Percentiles rank a stretch among this genome's conserved stretches.
Evolutionary conservation across 495 filamentous ascomycete genomes (phyloP).

Genomic region (Aspergillus steynii): DNA sequence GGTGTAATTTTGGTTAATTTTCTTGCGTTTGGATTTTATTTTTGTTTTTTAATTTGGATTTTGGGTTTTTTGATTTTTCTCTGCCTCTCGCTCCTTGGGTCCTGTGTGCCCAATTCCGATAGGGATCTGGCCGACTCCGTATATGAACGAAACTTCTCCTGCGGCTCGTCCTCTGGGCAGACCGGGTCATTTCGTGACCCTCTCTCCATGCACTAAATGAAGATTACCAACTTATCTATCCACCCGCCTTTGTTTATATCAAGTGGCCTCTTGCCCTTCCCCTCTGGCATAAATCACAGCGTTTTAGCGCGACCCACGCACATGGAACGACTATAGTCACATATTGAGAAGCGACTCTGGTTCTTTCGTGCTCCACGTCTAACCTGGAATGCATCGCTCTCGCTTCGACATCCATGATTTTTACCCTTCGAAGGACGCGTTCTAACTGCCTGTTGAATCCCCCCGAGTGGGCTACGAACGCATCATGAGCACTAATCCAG

Average conservation of each 20-base stretch:
- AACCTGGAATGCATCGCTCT: conserved; percentile 20
- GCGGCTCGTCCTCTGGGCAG: conserved; percentile 10
- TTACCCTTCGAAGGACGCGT: conserved; percentile 9
- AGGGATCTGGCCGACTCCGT: conserved; percentile 12
- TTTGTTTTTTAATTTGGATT: not conserved
- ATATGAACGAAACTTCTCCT: conserved; percentile 6
- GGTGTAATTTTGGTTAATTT: not conserved
- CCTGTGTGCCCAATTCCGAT: conserved; percentile 17
- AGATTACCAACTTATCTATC: conserved; percentile 15
- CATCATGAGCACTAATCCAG: conserved; percentile 22
- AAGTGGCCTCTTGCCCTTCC: conserved; percentile 6
- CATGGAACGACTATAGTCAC: conserved; percentile 24
- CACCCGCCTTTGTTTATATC: conserved; percentile 15
- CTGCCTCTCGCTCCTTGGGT: not conserved
- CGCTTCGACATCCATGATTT: conserved; percentile 3
- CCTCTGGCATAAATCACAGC: conserved; percentile 13
- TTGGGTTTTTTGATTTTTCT: not conserved
- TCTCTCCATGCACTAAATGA: conserved; percentile 9
- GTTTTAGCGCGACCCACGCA: conserved; percentile 25
- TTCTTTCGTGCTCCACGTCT: conserved; percentile 15
- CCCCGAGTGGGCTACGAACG: conserved; percentile 6
- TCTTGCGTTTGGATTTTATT: not conserved
- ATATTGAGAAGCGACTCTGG: conserved; percentile 13
- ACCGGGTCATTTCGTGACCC: conserved; percentile 8
- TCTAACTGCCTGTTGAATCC: conserved; percentile 11